Base-by-base conservation (phyloP, 2,329 filamentous ascomycete genomes). In the Cladorrhinum sp. region DNA sequence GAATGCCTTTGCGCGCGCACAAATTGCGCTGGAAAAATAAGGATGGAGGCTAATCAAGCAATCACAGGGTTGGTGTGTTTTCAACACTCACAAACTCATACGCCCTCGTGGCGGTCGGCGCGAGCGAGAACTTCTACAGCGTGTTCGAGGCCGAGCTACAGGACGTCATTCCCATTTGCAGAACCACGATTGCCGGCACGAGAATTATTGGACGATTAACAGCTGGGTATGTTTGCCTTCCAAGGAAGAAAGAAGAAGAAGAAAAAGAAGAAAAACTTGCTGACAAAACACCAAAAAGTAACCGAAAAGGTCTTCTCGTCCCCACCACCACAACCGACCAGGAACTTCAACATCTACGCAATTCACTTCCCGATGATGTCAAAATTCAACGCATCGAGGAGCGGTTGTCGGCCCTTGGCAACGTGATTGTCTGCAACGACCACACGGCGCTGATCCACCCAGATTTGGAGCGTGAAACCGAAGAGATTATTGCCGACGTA, bases 61-160 rank as follows among this genome's bases (percentile, higher is more conserved):
- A 55, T 38, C 57, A 29, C 72, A 97, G 93, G 80, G 91, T 99
- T 74, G 95, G 95, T 75, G 95, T 98, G 74, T 99, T 99, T 78
- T 80, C 93, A 63, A 96, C 92, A 64, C 89, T 99, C 74, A 99
- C 95, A 69, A 99, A 99, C 79, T 93, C 92, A 62, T 99, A 96
- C 78, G 92, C 93, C 70, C 84, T 99, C 71, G 92, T 97, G 70
- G 93, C 93, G 66, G 86, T 96, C 67, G 95, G 95, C 73, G 93
- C 91, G 70, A 96, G 92, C 73, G 93, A 97, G 83, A 98, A 98
- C 85, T 99, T 99, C 79, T 98, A 98, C 87, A 93, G 91, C 81
- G 86, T 98, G 75, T 98, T 99, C 80, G 95, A 99, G 83, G 89
- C 93, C 65, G 95, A 99, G 81, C 85, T 99, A 64, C 92, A 96